phyloP scores from a whole-genome alignment of 768 basidiomycete species.

The Suillus decipiens region DNA sequence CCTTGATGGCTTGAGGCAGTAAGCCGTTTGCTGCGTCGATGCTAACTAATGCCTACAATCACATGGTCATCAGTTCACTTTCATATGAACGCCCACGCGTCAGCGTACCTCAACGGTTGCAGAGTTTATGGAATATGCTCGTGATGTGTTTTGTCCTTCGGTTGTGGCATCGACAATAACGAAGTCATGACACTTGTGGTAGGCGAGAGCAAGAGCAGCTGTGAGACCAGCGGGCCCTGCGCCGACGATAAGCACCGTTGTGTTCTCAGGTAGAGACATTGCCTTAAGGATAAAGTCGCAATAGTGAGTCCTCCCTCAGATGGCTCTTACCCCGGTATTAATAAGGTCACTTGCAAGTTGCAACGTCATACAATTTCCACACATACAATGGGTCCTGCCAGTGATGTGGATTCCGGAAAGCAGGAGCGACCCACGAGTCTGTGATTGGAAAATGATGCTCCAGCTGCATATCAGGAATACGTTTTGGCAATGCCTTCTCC shows the following conservation, averaged over 20 bases:
- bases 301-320: neutral
- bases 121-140: slow-evolving; percentile 46
- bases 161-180: slow-evolving; percentile 38
- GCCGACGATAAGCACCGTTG: slow-evolving; percentile 50
- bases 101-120: slow-evolving; percentile 47
- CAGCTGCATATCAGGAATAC: neutral
- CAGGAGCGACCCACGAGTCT: neutral
- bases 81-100: neutral
- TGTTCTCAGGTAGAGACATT: slow-evolving; percentile 35
- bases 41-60: slow-evolving; percentile 44
- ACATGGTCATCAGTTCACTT: neutral
- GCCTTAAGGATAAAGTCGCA: neutral
- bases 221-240: slow-evolving; percentile 53
- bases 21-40: slow-evolving; percentile 39
- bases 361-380: neutral
- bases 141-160: slow-evolving; percentile 35
- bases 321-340: neutral
- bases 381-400: neutral
- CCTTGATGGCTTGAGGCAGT: slow-evolving; percentile 32
- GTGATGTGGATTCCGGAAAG: neutral
- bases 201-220: slow-evolving; percentile 44
- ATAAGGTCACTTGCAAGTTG: neutral
- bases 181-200: slow-evolving; percentile 32
- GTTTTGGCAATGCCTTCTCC: neutral
- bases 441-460: neutral